phyloP scores from a whole-genome alignment of 2,329 filamentous ascomycete genomes.

The Exophiala mesophila region DNA sequence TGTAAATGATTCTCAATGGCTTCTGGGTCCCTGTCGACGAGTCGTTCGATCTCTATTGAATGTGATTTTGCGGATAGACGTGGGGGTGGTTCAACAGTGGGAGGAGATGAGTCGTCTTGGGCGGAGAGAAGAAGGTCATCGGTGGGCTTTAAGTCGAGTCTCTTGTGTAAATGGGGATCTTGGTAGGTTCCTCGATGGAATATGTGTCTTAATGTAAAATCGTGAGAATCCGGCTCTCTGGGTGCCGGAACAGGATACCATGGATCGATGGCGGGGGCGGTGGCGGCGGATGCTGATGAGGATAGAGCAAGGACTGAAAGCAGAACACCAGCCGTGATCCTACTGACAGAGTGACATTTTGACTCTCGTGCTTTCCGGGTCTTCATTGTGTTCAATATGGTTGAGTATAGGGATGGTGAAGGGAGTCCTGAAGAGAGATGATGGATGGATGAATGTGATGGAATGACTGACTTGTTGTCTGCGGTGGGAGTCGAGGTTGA shows the following conservation, averaged over 20 bases:
- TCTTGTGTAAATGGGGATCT: slow-evolving; percentile 71
- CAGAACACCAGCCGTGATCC: slow-evolving; percentile 59
- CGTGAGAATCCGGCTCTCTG: slow-evolving; percentile 16
- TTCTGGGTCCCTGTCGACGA: slow-evolving; percentile 70
- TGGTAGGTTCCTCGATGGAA: slow-evolving; percentile 84
- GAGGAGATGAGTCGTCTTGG: slow-evolving; percentile 46
- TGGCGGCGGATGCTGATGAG: slow-evolving; percentile 11
- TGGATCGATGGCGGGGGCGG: slow-evolving; percentile 21
- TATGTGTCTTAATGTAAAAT: slow-evolving; percentile 70
- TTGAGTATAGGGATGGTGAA: no score
- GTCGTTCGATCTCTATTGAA: slow-evolving; percentile 67
- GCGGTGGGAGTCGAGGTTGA: not conserved
- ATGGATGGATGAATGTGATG: not conserved
- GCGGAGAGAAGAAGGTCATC: slow-evolving; percentile 51
- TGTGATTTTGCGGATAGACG: slow-evolving; percentile 60
- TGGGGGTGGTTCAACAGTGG: slow-evolving; percentile 43
- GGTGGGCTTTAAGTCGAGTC: slow-evolving; percentile 51
- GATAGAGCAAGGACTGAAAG: slow-evolving; percentile 63
- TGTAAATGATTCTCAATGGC: slow-evolving; percentile 75
- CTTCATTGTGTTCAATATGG: slow-evolving; percentile 22
- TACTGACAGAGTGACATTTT: slow-evolving; percentile 53
- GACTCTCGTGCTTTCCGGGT: slow-evolving; percentile 13
- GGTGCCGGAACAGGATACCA: slow-evolving; percentile 21
- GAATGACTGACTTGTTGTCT: not conserved
- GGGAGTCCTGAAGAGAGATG: not conserved